phyloP scores from a whole-genome alignment of 2,329 filamentous ascomycete genomes.

The Colletotrichum higginsianum region DNA sequence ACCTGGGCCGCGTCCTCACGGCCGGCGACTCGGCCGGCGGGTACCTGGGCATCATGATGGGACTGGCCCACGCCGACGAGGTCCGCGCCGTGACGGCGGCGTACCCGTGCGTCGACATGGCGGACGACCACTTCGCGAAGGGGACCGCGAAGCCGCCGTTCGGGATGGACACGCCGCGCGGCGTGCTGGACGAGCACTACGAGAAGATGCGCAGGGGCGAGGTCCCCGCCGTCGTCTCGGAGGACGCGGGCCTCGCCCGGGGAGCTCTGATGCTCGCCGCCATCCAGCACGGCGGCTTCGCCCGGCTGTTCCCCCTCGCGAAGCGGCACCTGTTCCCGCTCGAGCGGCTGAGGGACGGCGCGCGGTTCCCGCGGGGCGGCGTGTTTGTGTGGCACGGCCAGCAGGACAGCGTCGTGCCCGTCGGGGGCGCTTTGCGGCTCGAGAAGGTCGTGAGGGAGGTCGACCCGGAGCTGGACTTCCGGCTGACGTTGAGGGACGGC shows the following conservation, averaged over 20 bases:
- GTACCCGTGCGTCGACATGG: conserved; percentile 45
- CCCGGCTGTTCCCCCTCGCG: background rate
- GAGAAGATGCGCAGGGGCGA: conserved; percentile 7
- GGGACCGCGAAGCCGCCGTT: conserved; percentile 1
- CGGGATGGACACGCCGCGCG: conserved; percentile 4
- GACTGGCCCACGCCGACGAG: conserved; percentile 45
- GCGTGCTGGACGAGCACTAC: conserved; percentile 24
- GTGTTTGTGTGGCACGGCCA: conserved; percentile 34
- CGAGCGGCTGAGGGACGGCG: conserved; percentile 18
- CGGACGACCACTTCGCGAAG: conserved; percentile 12
- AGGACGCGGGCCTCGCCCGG: conserved; percentile 8
- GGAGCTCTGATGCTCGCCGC: conserved; percentile 14
- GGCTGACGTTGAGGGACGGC: conserved; percentile 3
- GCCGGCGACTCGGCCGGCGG: conserved; percentile 45
- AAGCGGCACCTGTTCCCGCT: conserved; percentile 17
- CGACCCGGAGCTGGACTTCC: conserved; percentile 14
- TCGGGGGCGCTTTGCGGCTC: conserved; percentile 2
- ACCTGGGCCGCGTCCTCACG: conserved; percentile 11
- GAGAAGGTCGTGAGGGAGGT: conserved; percentile 2
- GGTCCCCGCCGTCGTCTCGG: conserved; percentile 5
- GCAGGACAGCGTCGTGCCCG: conserved; percentile 21
- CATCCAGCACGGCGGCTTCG: background rate
- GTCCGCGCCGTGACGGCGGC: conserved; percentile 41
- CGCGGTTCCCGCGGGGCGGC: conserved; percentile 14
- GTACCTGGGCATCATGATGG: conserved; percentile 45